phyloP scores from a whole-genome alignment of 129 eudicot genomes.

The carrot (Daucus carota) region DH1_v3.0 NC_030383.2:55224501-55225000 shows the following conservation, averaged over 20 bases:
- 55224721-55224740: background rate
- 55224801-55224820: background rate
- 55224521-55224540: background rate
- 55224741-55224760: background rate
- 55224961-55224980: background rate
- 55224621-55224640: background rate
- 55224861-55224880: background rate
- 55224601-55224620: background rate
- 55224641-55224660: too few species aligned
- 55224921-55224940: background rate
- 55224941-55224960: background rate
- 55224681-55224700: background rate
- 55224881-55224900: background rate
- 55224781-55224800: background rate
- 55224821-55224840: background rate
- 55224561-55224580: background rate
- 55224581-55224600: background rate
- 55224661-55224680: too few species aligned
- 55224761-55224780: background rate
- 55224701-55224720: background rate
- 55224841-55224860: background rate
- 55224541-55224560: background rate
- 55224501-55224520: constrained; percentile 10
- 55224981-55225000: constrained; percentile 21
- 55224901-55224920: background rate